Evolutionary conservation across 2,329 filamentous ascomycete species (phyloP).

Genomic region (Myriosclerotinia duriaeana): DNA sequence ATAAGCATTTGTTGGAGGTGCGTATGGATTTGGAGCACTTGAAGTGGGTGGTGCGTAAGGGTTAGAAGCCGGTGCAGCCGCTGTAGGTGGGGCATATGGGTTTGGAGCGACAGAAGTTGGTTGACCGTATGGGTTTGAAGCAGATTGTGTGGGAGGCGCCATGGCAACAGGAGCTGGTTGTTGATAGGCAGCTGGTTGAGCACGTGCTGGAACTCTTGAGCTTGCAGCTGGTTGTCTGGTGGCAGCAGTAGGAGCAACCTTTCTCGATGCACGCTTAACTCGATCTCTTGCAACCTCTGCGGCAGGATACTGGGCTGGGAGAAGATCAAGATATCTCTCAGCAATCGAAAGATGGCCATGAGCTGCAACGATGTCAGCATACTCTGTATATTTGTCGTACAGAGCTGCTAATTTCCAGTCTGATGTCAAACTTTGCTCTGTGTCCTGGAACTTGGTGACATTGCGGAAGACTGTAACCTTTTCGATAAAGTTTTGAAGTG

Average conservation of each 20-base stretch:
- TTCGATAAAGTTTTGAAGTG: conserved; percentile 91
- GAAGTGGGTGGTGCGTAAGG: conserved; percentile 49
- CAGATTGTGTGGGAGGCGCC: conserved; percentile 32
- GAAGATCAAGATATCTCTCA: conserved; percentile 85
- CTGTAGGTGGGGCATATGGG: conserved; percentile 48
- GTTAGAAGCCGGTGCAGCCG: conserved; percentile 42
- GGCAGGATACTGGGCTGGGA: conserved; percentile 79
- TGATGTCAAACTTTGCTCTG: conserved; percentile 65
- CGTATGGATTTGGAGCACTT: conserved; percentile 51
- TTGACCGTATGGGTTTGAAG: conserved; percentile 43
- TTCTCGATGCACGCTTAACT: conserved; percentile 79
- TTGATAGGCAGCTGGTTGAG: conserved; percentile 48
- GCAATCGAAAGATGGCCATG: conserved; percentile 85
- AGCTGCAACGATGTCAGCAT: conserved; percentile 89
- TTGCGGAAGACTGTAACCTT: conserved; percentile 97
- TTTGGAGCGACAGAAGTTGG: conserved; percentile 41
- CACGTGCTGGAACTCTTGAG: conserved; percentile 46
- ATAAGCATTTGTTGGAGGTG: conserved; percentile 43
- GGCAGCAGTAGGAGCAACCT: conserved; percentile 46
- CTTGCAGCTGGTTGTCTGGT: conserved; percentile 40
- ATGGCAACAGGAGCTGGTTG: conserved; percentile 46
- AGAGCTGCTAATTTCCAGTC: conserved; percentile 87
- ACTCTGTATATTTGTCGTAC: conserved; percentile 95
- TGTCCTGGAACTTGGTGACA: conserved; percentile 86
- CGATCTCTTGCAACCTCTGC: conserved; percentile 85